phyloP scores from a whole-genome alignment of 495 filamentous ascomycete species.

The Penicillium silybi region DNA sequence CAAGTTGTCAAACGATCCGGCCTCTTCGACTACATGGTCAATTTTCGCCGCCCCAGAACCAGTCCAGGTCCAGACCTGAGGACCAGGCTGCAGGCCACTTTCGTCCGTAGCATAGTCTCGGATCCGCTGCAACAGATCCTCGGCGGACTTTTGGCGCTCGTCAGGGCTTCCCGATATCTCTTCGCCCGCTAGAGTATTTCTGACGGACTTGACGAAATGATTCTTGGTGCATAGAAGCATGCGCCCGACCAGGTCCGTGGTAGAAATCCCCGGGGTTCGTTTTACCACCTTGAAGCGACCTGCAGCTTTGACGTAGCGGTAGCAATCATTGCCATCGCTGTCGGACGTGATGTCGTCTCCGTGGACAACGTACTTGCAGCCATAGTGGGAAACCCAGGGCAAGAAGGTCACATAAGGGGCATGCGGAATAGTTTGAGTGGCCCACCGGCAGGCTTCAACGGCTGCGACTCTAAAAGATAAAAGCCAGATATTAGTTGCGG shows the following conservation, averaged over 20 bases:
- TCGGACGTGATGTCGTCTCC: constrained; percentile 89
- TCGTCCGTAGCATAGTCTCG: constrained; percentile 82
- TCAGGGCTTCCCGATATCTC: constrained; percentile 67
- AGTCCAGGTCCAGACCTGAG: constrained; percentile 77
- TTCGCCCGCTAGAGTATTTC: constrained; percentile 58
- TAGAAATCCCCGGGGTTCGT: constrained; percentile 93
- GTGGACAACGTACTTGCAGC: constrained; percentile 89
- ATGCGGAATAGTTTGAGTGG: constrained; percentile 72
- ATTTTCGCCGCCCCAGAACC: constrained; percentile 52
- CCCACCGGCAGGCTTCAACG: constrained; percentile 93
- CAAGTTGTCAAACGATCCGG: constrained; percentile 56
- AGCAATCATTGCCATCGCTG: constrained; percentile 86
- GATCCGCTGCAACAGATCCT: constrained; percentile 66
- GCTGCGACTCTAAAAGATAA: constrained; percentile 59
- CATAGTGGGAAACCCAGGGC: constrained; percentile 90
- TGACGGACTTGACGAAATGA: constrained; percentile 79
- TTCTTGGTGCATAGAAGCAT: constrained; percentile 91
- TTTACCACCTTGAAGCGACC: constrained; percentile 91
- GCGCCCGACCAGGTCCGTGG: constrained; percentile 91
- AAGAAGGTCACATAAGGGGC: constrained; percentile 95
- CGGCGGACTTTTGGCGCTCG: constrained; percentile 58
- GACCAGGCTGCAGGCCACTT: constrained; percentile 63
- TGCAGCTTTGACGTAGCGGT: constrained; percentile 90
- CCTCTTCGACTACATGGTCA: constrained; percentile 45
- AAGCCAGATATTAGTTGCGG: constrained; percentile 20